A percentile compares a stretch with the other conserved stretches of the same genome.
phyloP scores from a whole-genome alignment of 1,139 yeast genomes.

The Geotrichum candidum region DNA sequence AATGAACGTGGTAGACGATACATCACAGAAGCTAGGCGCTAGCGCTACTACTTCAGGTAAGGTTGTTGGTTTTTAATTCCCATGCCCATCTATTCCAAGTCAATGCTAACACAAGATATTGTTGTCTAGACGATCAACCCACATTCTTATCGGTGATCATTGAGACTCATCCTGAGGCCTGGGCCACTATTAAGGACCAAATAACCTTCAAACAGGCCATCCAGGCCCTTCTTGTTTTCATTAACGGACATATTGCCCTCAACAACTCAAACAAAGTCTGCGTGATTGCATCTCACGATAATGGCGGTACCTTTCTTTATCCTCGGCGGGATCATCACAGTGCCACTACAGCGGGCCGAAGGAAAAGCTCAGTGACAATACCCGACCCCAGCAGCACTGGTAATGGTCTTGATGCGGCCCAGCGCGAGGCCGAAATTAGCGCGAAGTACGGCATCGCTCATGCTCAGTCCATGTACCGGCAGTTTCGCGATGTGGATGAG shows the following conservation, averaged over 20 bases:
- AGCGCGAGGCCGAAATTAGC: slow-evolving; percentile 17
- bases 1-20: slow-evolving; percentile 40
- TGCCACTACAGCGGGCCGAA: slow-evolving; percentile 4
- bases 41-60: slow-evolving; percentile 19
- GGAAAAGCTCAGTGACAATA: slow-evolving; percentile 4
- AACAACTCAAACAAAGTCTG: slow-evolving; percentile 83
- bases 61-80: slow-evolving; percentile 2
- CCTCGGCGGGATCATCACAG: slow-evolving; percentile 39
- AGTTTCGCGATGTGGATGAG: slow-evolving; percentile 77
- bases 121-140: slow-evolving; percentile 57
- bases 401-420: slow-evolving; percentile 5
- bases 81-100: slow-evolving; percentile 1
- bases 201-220: slow-evolving; percentile 50
- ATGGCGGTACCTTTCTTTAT: slow-evolving; percentile 64
- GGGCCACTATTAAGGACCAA: slow-evolving; percentile 52
- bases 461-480: slow-evolving; percentile 64
- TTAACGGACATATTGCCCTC: slow-evolving; percentile 82
- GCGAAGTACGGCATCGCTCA: slow-evolving; percentile 25
- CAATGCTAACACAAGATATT: slow-evolving; percentile 1
- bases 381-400: slow-evolving; percentile 30
- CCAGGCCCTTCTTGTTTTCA: slow-evolving; percentile 57
- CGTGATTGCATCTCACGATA: slow-evolving; percentile 69
- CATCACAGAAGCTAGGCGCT: slow-evolving; percentile 31
- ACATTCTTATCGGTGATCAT: slow-evolving; percentile 72
- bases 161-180: slow-evolving; percentile 72